These are phyloP conservation scores for Thielaviopsis euricoi DNA, from an alignment of 2,329 filamentous ascomycete species.

Conservation along the genomic window DNA sequence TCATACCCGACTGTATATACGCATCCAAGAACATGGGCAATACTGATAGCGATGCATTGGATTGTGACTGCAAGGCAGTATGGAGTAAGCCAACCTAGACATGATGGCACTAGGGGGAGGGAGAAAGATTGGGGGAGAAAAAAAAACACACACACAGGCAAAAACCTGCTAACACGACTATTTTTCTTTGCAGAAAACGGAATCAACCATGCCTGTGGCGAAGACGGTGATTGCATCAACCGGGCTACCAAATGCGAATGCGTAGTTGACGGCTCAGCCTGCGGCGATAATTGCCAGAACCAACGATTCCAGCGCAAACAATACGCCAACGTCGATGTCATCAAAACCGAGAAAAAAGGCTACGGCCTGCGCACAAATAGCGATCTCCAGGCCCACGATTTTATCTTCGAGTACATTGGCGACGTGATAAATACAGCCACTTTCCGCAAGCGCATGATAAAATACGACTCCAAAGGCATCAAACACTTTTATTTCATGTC, in stretches of 20 bases:
- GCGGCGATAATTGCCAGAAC: slow-evolving; percentile 77
- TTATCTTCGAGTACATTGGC: slow-evolving; percentile 96
- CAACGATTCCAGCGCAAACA: slow-evolving; percentile 84
- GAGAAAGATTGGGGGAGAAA: background rate
- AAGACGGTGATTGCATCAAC: slow-evolving; percentile 97
- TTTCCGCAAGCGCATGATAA: slow-evolving; percentile 76
- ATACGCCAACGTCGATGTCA: slow-evolving; percentile 82
- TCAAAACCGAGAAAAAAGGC: slow-evolving; percentile 96
- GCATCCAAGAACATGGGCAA: slow-evolving; percentile 80
- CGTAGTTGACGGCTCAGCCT: slow-evolving; percentile 57
- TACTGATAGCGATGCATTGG: slow-evolving; percentile 76
- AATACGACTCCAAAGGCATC: slow-evolving; percentile 92
- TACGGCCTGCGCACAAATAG: slow-evolving; percentile 75
- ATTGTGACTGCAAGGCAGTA: slow-evolving; percentile 89
- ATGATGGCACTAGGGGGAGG: too few relatives aligned
- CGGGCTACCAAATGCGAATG: slow-evolving; percentile 97
- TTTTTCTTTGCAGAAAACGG: slow-evolving; percentile 31
- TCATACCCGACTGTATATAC: slow-evolving; percentile 77
- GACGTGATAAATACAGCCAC: slow-evolving; percentile 90
- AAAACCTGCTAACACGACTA: background rate
- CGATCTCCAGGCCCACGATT: slow-evolving; percentile 66
- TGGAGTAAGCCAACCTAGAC: slow-evolving; percentile 53
- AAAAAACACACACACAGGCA: too few relatives aligned
- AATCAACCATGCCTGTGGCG: slow-evolving; percentile 73
- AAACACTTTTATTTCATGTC: slow-evolving; percentile 99